Base-by-base conservation (phyloP, 345 rosid species). In the Crucihimalaya himalaica region DNA sequence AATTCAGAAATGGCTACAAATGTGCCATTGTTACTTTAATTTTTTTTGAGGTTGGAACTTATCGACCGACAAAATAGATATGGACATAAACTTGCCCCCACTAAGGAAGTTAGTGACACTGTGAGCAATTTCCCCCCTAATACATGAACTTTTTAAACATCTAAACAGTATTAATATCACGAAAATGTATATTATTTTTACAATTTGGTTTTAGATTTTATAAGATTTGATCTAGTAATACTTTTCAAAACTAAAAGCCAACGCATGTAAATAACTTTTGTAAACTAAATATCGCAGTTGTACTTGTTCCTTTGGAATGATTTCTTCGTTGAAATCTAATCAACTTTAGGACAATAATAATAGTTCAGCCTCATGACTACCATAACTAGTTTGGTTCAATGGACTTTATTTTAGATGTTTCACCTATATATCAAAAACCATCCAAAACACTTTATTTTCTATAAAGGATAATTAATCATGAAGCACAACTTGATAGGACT, bases 311-410 rank as follows among this genome's bases (percentile, higher is more conserved):
- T 46, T 29, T 20, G 23, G 20, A 35, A 56, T 20, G 8, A 51
- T n/a, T 50, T 51, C 25, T 66, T 23, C 19, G 15, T 35, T 51
- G 16, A 51, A 37, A 48, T 50, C 8, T 50, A 66, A 32, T 48
- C 47, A 37, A 51, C 56, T 7, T 48, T 20, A 52, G 60, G 58
- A 32, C 48, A 48, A 14, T 31, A 8, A 13, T 8, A 34, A 21
- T 48, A 63, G 46, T 42, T 63, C 10, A 40, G 62, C 42, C 45
- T 63, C 64, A 73, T 63, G 70, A 63, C 19, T 42, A 45, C 55
- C 46, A 72, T 54, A 54, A 45, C 48, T 54, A 64, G 31, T 54
- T 54, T n/a, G 71, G 77, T 71, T 64, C 71, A 55, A 32, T 54
- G 39, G 56, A 29, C 47, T 72, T 51, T 72, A 28, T 52, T 52